These are phyloP conservation scores for Phytophthora syringae DNA, from an alignment of 352 stramenopile genomes.

Conservation along the genomic window DNA sequence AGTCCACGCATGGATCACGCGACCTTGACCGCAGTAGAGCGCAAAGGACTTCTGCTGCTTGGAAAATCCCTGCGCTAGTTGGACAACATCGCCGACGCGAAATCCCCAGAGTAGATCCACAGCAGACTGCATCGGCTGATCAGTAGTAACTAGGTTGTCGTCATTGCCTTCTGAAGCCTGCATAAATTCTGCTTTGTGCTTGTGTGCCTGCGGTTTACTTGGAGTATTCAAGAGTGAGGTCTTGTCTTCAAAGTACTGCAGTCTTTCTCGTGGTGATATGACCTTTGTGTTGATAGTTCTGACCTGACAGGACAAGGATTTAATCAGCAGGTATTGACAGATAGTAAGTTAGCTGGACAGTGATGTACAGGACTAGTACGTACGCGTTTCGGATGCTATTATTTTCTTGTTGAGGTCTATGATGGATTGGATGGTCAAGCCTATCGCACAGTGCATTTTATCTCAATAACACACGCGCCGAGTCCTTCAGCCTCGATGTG, in stretches of 20 bases:
- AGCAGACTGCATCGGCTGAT: neutral
- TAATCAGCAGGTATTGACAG: neutral
- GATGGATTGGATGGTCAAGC: conserved; percentile 2
- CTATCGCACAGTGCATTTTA: conserved; percentile 58
- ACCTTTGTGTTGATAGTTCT: neutral
- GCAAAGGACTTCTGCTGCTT: conserved; percentile 27
- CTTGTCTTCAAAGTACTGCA: neutral
- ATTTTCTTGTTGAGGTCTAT: neutral
- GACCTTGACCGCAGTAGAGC: conserved; percentile 45
- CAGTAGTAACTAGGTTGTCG: neutral
- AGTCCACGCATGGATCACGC: conserved; percentile 52
- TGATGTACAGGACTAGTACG: conserved; percentile 7
- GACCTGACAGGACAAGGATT: too few relatives aligned
- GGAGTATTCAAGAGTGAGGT: conserved; percentile 14
- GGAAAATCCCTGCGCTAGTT: conserved; percentile 20
- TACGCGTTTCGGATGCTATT: neutral
- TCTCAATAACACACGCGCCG: conserved; percentile 53
- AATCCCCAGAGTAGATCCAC: conserved; percentile 19
- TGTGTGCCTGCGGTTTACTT: neutral
- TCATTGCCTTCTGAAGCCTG: neutral
- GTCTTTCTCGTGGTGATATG: conserved; percentile 7
- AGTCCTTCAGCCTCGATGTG: conserved; percentile 62
- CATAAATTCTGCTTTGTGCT: conserved; percentile 16
- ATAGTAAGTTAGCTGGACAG: neutral
- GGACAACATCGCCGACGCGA: conserved; percentile 37